A percentile compares a stretch with the other conserved stretches of the same genome.
Conservation (phyloP, 2,329 filamentous ascomycete species). For the Cladophialophora immunda region DNA sequence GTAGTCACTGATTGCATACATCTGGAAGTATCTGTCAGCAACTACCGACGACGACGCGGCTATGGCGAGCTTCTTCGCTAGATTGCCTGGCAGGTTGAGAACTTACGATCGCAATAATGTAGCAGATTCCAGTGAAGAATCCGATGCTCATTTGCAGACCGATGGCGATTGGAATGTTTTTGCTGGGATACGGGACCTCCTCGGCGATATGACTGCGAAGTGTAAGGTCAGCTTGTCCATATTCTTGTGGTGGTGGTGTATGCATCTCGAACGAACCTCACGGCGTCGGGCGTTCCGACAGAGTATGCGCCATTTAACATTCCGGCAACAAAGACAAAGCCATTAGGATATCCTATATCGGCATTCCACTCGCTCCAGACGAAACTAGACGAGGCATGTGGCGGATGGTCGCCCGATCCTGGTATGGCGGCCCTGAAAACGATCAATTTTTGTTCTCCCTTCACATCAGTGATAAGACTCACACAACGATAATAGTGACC, state of each 20-base stretch:
- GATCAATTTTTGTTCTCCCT: background rate
- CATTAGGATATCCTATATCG: slow-evolving; percentile 55
- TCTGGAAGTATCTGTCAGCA: slow-evolving; percentile 44
- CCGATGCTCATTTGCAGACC: slow-evolving; percentile 59
- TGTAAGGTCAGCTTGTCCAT: background rate
- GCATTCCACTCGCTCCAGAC: slow-evolving; percentile 67
- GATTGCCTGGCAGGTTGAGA: slow-evolving; percentile 28
- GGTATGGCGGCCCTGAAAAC: slow-evolving; percentile 32
- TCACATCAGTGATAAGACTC: slow-evolving; percentile 4
- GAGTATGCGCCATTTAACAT: slow-evolving; percentile 75
- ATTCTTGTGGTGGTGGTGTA: slow-evolving; percentile 62
- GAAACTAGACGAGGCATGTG: slow-evolving; percentile 59
- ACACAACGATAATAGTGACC: slow-evolving; percentile 56
- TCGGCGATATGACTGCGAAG: slow-evolving; percentile 68
- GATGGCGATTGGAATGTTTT: slow-evolving; percentile 61
- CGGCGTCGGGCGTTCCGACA: slow-evolving; percentile 72
- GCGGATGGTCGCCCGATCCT: slow-evolving; percentile 27
- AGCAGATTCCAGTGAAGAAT: slow-evolving; percentile 57
- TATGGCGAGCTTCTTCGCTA: slow-evolving; percentile 61
- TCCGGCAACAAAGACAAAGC: slow-evolving; percentile 71
- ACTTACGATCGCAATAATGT: slow-evolving; percentile 55
- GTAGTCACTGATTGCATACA: slow-evolving; percentile 60
- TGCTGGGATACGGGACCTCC: slow-evolving; percentile 71
- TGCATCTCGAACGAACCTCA: slow-evolving; percentile 52
- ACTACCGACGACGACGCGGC: background rate